Base-by-base conservation (phyloP, 1,284 basidiomycete species). In the Cryptococcus sp. region DNA sequence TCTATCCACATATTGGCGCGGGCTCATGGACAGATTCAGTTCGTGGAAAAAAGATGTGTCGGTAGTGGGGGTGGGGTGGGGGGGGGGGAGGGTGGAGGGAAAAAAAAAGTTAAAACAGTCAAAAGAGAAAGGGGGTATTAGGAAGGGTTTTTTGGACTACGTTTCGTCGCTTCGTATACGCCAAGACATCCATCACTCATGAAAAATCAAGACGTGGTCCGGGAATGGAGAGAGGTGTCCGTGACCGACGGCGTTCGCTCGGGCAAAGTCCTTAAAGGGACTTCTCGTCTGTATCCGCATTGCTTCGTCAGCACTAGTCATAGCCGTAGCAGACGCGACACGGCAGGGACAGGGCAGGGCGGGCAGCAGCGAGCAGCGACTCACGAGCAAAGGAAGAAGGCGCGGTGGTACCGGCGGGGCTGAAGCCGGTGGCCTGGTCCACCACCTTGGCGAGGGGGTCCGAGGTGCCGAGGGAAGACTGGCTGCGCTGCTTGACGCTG, bases 351-450 rank as follows among this genome's bases (percentile, higher is more conserved):
- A n/a, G n/a, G n/a, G n/a, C n/a, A n/a, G n/a, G n/a, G n/a, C n/a
- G n/a, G n/a, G n/a, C n/a, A n/a, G n/a, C n/a, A 44, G 4, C 15
- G 11, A 36, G 13, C 2, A 37, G 12, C 13, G n/a, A 69, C 70
- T 69, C 57, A 72, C 72, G 69, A 63, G 70, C 72, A 46, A 73
- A 72, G 60, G 59, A 69, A 33, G 71, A 69, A 44, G 72, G 68
- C 49, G 72, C 70, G 46, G 69, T 68, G 48, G 69, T 71, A 24
- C 68, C 66, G 44, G 67, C 65, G 21, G 67, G 54, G 62, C 52
- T 68, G 68, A 69, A 71, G 21, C 64, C 62, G 21, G 55, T 44
- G 51, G 62, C 60, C n/a, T n/a, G n/a, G n/a, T n/a, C n/a, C n/a
- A n/a, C n/a, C n/a, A n/a, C n/a, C 56, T 67, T 64, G 53, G 66